These are phyloP conservation scores for Furcasterigmium sp. DNA, from an alignment of 2,329 filamentous ascomycete genomes.

Conservation along the genomic window DNA sequence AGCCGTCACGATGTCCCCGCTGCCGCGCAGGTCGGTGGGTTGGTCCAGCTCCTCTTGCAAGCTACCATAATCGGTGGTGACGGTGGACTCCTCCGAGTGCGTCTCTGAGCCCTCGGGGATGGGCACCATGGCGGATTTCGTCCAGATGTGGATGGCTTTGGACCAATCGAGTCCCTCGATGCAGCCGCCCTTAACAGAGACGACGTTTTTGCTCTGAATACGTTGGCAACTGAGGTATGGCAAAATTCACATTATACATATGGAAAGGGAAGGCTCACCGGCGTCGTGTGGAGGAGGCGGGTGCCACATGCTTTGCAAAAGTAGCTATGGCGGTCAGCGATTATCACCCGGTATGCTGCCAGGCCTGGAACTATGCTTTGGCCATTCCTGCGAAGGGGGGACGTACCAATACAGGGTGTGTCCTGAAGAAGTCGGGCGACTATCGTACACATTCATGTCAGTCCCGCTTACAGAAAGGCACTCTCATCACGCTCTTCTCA, in stretches of 20 bases:
- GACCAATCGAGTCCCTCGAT: conserved; percentile 58
- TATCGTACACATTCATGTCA: conserved; percentile 22
- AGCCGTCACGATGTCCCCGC: conserved; percentile 15
- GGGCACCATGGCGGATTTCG: conserved; percentile 60
- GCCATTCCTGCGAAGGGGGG: too few species aligned
- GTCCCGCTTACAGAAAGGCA: neutral
- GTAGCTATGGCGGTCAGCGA: conserved; percentile 37
- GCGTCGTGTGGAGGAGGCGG: conserved; percentile 56
- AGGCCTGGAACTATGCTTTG: too few species aligned
- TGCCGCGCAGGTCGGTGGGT: conserved; percentile 31
- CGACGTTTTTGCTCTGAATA: conserved; percentile 47
- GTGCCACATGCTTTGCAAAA: conserved; percentile 65
- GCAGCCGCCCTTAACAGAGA: conserved; percentile 64
- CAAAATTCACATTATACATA: neutral
- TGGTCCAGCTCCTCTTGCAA: conserved; percentile 43
- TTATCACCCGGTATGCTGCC: too few species aligned
- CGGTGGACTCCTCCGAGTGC: conserved; percentile 46
- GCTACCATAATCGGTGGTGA: conserved; percentile 24
- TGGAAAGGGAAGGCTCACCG: conserved; percentile 27
- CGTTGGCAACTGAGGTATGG: neutral
- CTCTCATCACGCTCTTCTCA: neutral
- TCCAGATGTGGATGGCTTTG: conserved; percentile 62
- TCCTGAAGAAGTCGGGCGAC: conserved; percentile 52
- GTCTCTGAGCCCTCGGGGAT: conserved; percentile 60
- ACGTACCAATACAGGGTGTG: conserved; percentile 52